Base-by-base conservation (phyloP, 164 flowering plant species). In the Magnolia officinalis region DNA sequence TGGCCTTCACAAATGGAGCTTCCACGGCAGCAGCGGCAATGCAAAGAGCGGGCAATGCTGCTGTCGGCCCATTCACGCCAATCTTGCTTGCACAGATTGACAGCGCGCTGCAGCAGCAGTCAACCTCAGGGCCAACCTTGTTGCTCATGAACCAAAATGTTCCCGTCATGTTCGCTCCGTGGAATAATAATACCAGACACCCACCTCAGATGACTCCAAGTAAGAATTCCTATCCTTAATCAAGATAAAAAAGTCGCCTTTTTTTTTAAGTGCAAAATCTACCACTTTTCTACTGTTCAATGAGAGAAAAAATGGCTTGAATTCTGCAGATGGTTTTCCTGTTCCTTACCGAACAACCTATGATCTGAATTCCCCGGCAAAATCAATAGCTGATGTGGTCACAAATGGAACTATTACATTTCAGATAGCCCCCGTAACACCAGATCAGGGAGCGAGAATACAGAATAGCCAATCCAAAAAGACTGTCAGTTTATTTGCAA, bases 261-360 rank as follows among this genome's bases (percentile, higher is more conserved):
- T 13, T 55, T 8, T 52, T 52, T 16, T 55, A 1, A 2, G 16
- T 55, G 8, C 13, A 16, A 16, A 11, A 55, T 11, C 19, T 18
- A 18, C 23, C 45, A 1, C 20, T 2, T 72, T 76, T 67, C 20
- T 66, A 5, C 37, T 24, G 69, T 66, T 66, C 21, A 23, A 66
- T 24, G 10, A 21, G 69, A 26, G 45, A 26, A 66, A 10, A 26
- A 66, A 66, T 23, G 14, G 26, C 31, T 8, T 66, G 31, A 52
- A 51, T 50, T 74, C 26, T 72, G 74, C 85, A 86, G 86, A 77
- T 80, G 81, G 81, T 7, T 77, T 73, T 59, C 80, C 78, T 19
- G n/a, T 51, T 65, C 74, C 72, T 14, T 24, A 24, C 31, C n/a
- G 26, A 51, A 76, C 75, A 20, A 19, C 63, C 7, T 80, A 72